These are phyloP conservation scores for Paramyrothecium roridum DNA, from an alignment of 2,329 filamentous ascomycete genomes.

Conservation along the genomic window DNA sequence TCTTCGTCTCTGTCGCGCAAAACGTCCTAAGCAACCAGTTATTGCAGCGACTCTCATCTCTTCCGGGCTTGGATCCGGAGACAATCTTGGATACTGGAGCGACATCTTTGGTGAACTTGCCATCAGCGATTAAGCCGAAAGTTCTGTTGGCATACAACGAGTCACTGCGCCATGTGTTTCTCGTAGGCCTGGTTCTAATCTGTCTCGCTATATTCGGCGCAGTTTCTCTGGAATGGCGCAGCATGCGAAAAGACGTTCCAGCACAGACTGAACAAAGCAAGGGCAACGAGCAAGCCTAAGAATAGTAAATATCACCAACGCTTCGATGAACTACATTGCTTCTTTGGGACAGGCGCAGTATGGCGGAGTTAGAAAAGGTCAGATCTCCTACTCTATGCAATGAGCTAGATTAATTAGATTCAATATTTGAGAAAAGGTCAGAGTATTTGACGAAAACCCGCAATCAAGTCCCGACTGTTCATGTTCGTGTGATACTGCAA, in stretches of 20 bases:
- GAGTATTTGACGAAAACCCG: no score
- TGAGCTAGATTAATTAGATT: no score
- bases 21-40: slow-evolving; percentile 48
- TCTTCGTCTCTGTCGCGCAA: slow-evolving; percentile 51
- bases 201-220: slow-evolving; percentile 46
- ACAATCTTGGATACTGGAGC: slow-evolving; percentile 7
- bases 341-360: no score
- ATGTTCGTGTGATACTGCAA: no score
- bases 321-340: no score
- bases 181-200: slow-evolving; percentile 48
- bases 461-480: no score
- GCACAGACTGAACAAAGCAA: no score
- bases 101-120: slow-evolving; percentile 6
- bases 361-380: no score
- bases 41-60: slow-evolving; percentile 1
- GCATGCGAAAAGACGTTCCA: slow-evolving; percentile 10
- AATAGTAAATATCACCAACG: no score
- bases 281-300: no score
- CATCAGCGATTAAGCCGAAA: slow-evolving; percentile 1
- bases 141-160: slow-evolving; percentile 48
- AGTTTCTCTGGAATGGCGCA: slow-evolving; percentile 52
- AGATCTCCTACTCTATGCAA: no score
- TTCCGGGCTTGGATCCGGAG: slow-evolving; percentile 5
- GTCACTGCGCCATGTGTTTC: slow-evolving; percentile 50
- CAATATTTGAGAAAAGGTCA: no score